phyloP scores from a whole-genome alignment of 352 stramenopile genomes.

The Nothophytophthora sp. region DNA sequence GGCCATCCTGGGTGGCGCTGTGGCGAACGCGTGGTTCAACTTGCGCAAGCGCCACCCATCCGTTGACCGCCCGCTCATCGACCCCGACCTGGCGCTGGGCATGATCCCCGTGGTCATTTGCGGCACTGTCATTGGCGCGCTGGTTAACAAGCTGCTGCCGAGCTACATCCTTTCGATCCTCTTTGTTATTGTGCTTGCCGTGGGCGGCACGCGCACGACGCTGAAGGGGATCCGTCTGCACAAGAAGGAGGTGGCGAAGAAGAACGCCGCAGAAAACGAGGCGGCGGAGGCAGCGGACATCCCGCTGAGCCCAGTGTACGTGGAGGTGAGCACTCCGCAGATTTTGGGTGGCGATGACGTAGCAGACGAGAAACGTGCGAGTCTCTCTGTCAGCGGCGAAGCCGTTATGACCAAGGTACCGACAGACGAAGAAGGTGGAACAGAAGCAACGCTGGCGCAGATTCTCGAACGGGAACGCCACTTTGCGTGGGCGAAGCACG shows the following conservation, averaged over 20 bases:
- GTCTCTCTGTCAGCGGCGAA: constrained; percentile 2
- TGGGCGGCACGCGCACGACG: constrained; percentile 29
- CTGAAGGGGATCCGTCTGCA: constrained; percentile 27
- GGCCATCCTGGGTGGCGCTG: constrained; percentile 61
- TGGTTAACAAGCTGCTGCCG: constrained; percentile 61
- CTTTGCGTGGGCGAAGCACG: constrained; percentile 42
- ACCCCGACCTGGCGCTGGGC: constrained; percentile 50
- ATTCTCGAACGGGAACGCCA: constrained; percentile 36
- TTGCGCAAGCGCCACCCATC: constrained; percentile 58
- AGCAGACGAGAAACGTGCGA: constrained; percentile 12
- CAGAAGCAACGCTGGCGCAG: constrained; percentile 6
- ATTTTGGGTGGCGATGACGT: constrained; percentile 8
- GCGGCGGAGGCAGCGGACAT: background rate
- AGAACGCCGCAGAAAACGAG: constrained; percentile 17
- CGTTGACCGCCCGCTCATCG: constrained; percentile 57
- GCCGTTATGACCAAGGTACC: background rate
- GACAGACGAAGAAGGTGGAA: constrained; percentile 2
- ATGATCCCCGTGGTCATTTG: constrained; percentile 72
- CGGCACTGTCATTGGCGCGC: constrained; percentile 49
- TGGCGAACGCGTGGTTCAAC: constrained; percentile 69
- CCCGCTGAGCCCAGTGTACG: constrained; percentile 15
- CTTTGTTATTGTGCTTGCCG: constrained; percentile 45
- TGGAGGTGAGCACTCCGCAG: constrained; percentile 17
- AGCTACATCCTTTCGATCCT: constrained; percentile 63
- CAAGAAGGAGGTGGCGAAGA: constrained; percentile 42